Base-by-base conservation (phyloP, 345 rosid genomes). In the Salix dunnii region DNA sequence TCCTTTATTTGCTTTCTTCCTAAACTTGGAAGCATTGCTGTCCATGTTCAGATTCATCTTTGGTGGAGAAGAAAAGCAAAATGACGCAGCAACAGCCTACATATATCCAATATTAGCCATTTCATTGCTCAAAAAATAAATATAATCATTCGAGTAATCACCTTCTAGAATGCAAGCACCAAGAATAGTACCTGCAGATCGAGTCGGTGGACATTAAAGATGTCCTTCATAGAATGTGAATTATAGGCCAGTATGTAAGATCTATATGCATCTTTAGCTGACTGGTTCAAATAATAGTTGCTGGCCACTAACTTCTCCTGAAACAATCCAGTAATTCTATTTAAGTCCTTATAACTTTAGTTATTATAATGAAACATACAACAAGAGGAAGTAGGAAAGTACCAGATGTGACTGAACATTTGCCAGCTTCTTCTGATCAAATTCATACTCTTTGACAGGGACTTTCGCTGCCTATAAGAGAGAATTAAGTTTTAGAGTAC, bases 181-280 rank as follows among this genome's bases (percentile, higher is more conserved):
- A 66, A 33, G 49, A 75, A 4, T 21, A 49, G 12, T 85, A 96
- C 99, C 98, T 92, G 94, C 60, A 92, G 83, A 87, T 96, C 97
- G 0, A 96, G 97, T 48, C 94, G 89, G 78, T 96, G 98, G 68
- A 96, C 99, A 76, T 94, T 96, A 78, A 93, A 93, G 67, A 89
- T 93, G 77, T 94, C 97, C 83, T 96, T 94, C 90, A 92, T 88
- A 3, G 97, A 89, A 81, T 96, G 98, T n/a, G 97, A 96, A 82
- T 96, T 94, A 79, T 96, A 96, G 7, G 99, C 94, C 79, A 92
- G 78, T 35, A 92, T 91, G 82, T 96, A 96, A 30, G 97, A 93
- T 36, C 97, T 74, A 78, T 96, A 94, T 3, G 99, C 99, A n/a
- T 92, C 98, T 85, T 90, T 94, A 72, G 99, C 99, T 11, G 92